phyloP scores from a whole-genome alignment of 2,329 filamentous ascomycete species.

The Xylariaceae sp. region DNA sequence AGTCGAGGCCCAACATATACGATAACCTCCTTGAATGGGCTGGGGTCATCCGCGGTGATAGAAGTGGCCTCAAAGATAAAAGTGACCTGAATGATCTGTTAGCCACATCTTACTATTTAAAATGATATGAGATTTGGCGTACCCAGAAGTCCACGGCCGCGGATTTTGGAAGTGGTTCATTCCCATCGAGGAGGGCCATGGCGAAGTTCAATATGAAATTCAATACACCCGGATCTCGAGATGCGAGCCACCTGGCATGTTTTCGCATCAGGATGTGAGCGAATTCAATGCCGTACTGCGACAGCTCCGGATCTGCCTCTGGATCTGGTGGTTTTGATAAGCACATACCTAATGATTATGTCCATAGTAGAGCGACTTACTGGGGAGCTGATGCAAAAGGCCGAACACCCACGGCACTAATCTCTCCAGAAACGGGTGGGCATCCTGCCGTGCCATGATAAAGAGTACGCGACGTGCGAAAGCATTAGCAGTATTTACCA shows the following conservation, averaged over 20 bases:
- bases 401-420: slow-evolving; percentile 58
- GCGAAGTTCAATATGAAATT: slow-evolving; percentile 68
- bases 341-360: neutral
- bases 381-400: slow-evolving; percentile 57
- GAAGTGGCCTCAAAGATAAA: slow-evolving; percentile 45
- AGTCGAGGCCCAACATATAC: slow-evolving; percentile 57
- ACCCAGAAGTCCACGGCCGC: slow-evolving; percentile 74
- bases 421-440: slow-evolving; percentile 40
- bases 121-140: slow-evolving; percentile 24
- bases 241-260: slow-evolving; percentile 49
- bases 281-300: slow-evolving; percentile 70
- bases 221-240: slow-evolving; percentile 51
- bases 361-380: slow-evolving; percentile 32
- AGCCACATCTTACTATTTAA: slow-evolving; percentile 1
- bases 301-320: slow-evolving; percentile 63
- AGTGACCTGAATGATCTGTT: slow-evolving; percentile 38
- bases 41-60: slow-evolving; percentile 39
- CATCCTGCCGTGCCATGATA: too few relatives aligned
- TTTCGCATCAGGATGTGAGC: slow-evolving; percentile 58
- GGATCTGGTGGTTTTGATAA: slow-evolving; percentile 37
- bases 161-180: slow-evolving; percentile 69
- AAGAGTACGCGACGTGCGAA: slow-evolving; percentile 52
- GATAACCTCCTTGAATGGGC: slow-evolving; percentile 46
- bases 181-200: slow-evolving; percentile 62
- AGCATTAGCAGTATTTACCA: slow-evolving; percentile 67